Base-by-base conservation (phyloP, 139 green algal species). In the Desmodesmus armatus region DNA sequence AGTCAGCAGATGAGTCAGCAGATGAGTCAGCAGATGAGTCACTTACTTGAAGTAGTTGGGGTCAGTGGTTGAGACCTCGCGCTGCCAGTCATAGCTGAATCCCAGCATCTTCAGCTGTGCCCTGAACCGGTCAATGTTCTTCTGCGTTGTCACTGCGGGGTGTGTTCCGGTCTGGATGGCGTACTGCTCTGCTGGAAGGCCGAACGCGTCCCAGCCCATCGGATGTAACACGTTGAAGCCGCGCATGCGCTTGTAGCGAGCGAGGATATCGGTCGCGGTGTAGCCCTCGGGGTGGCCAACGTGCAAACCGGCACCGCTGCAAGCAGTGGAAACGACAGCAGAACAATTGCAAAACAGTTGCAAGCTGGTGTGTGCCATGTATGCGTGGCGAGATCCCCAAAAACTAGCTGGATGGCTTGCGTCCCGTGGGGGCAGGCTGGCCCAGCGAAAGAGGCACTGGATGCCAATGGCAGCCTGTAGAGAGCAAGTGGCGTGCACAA, bases 161-260 rank as follows among this genome's bases (percentile, higher is more conserved):
- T 99, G 97, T 0, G 96, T 99, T 55, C 96, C 96, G 0, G 97
- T 99, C 92, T 96, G 89, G 35, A 99, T 92, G 1, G 97, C 97
- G 83, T 99, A 99, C 90, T 99, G 96, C 94, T 99, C 97, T 0
- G 97, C 97, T 13, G 97, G 97, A 70, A 99, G 90, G 0, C 97
- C 97, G 82, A 99, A 99, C 0, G 97, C 97, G 87, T 99, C 97
- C 96, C 96, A 99, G 49, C 97, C 97, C 93, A 99, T 99, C 25
- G 97, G 97, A 88, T 99, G 97, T 86, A 99, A 92, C 66, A 99
- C 97, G 82, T 99, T 99, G 85, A 93, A 96, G 37, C 97, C 97
- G 31, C 82, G 83, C 94, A 98, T 98, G 83, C 97, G 94, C 91
- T 99, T 99, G 91, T 98, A 99, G 3, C 97, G 91, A 6, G 97